Evolutionary conservation across 208 protist species (phyloP), one percentile per base, ranked within the genome.

Genomic region (Spironucleus salmonicida): DNA sequence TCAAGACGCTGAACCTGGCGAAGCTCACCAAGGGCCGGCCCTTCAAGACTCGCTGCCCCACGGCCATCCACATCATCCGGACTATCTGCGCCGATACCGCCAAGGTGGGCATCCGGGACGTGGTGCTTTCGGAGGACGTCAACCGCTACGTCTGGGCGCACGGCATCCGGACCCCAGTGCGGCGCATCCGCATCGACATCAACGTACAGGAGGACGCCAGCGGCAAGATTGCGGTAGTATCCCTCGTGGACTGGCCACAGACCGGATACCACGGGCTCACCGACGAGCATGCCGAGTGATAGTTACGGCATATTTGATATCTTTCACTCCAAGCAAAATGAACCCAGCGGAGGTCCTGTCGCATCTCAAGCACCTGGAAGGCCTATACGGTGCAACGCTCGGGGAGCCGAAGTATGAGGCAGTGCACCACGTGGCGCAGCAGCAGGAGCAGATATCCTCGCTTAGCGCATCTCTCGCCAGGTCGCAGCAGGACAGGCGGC

Each of bases 61-160:
- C 38, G 32, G 7, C 19, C 38, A 71, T 71, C 38, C 7, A 38
- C 19, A 32, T 19, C 7, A 71, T 71, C 64, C 2, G 7, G 11
- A 35, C 32, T 11, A 9, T 42, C 34, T 9, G 9, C 38, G 40
- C n/a, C 30, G 45, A 42, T 19, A n/a, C 38, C 27, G 40, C 64
- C 11, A 11, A 71, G 64, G 40, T 71, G 7, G 34, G 45, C 30
- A n/a, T n/a, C n/a, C n/a, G n/a, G n/a, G 64, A 71, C 64, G 64
- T 71, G 7, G 4, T 11, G 11, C 7, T 71, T n/a, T 9, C 9
- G 4, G 30, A n/a, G 11, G 26, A n/a, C 38, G 64, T 71, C 64
- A 71, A 71, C 64, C 2, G 4, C 19, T 11, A 9, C 38, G 64
- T 71, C 38, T 71, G 64, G 64, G 13, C 7, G 15, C 7, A 38